Evolutionary conservation across 78 protist species (phyloP).

Genomic region (Creolimax fragrantissima): DNA sequence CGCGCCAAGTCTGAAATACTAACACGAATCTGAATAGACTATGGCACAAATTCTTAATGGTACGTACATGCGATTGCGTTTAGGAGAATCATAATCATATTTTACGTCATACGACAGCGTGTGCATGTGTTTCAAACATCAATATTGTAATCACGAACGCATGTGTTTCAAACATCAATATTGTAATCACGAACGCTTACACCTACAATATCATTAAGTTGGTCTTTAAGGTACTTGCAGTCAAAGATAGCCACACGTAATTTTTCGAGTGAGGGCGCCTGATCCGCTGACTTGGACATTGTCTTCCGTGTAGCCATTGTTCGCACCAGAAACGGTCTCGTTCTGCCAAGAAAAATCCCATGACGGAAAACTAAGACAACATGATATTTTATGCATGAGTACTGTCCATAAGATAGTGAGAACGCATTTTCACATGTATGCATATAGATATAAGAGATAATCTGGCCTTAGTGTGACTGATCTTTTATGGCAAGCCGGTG

Average conservation of each 20-base stretch:
- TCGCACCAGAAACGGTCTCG: not conserved
- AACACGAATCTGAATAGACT: not conserved
- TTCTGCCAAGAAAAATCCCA: not conserved
- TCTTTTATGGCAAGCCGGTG: too few relatives aligned
- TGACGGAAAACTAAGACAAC: not conserved
- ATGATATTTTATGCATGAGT: not conserved
- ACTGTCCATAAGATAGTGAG: not conserved
- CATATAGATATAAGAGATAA: too few relatives aligned
- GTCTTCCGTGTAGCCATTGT: not conserved
- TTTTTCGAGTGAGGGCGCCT: not conserved
- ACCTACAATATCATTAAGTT: not conserved
- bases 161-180: not conserved
- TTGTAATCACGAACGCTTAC: not conserved
- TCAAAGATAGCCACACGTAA: not conserved
- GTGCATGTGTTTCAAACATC: not conserved
- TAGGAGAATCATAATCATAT: not conserved
- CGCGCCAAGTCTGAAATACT: not conserved
- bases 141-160: not conserved
- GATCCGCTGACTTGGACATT: not conserved
- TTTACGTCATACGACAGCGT: not conserved
- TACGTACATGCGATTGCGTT: not conserved
- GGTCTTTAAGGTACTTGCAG: not conserved
- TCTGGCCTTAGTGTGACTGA: too few relatives aligned
- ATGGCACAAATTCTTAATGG: not conserved
- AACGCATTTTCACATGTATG: not conserved